A percentile compares a stretch with the other conserved stretches of the same genome.
Conservation (phyloP, 768 basidiomycete genomes). For the Fistulinella prunicolor region DNA sequence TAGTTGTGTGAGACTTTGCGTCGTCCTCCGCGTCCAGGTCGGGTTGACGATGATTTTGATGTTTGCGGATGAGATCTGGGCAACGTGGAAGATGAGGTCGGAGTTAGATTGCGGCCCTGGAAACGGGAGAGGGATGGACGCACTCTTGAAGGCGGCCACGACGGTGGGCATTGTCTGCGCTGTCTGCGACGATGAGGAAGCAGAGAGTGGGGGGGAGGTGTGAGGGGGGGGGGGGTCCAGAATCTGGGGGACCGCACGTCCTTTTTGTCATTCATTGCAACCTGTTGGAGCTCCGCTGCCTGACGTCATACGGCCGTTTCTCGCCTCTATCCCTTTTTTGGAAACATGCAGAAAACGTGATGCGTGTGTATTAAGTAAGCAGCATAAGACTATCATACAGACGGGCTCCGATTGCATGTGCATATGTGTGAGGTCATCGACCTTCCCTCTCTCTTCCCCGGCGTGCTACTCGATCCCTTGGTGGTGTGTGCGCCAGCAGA, state of each 20-base stretch:
- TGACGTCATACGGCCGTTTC: conserved; percentile 30
- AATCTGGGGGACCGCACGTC: conserved; percentile 13
- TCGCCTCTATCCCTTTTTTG: conserved; percentile 10
- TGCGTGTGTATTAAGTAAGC: not conserved
- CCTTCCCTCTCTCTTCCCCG: conserved; percentile 33
- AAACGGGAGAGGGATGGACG: conserved; percentile 18
- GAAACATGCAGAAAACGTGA: not conserved
- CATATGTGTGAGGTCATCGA: not conserved
- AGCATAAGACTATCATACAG: not conserved
- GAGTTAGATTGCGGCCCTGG: conserved; percentile 14
- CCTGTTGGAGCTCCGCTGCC: conserved; percentile 32
- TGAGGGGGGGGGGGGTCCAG: conserved; percentile 1
- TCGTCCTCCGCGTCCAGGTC: conserved; percentile 32
- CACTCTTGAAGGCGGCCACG: conserved; percentile 89
- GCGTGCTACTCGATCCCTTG: conserved; percentile 44
- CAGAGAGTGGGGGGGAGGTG: not conserved
- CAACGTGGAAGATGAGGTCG: conserved; percentile 19
- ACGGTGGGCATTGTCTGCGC: conserved; percentile 59
- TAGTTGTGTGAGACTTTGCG: conserved; percentile 19
- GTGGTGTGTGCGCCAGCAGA: conserved; percentile 64
- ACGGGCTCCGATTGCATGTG: too few relatives aligned
- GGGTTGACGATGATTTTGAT: conserved; percentile 59
- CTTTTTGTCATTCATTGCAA: conserved; percentile 32
- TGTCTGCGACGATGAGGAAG: conserved; percentile 8
- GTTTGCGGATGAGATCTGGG: conserved; percentile 71